These are phyloP conservation scores for Biscogniauxia sp. DNA, from an alignment of 2,329 filamentous ascomycete genomes.

Conservation along the genomic window DNA sequence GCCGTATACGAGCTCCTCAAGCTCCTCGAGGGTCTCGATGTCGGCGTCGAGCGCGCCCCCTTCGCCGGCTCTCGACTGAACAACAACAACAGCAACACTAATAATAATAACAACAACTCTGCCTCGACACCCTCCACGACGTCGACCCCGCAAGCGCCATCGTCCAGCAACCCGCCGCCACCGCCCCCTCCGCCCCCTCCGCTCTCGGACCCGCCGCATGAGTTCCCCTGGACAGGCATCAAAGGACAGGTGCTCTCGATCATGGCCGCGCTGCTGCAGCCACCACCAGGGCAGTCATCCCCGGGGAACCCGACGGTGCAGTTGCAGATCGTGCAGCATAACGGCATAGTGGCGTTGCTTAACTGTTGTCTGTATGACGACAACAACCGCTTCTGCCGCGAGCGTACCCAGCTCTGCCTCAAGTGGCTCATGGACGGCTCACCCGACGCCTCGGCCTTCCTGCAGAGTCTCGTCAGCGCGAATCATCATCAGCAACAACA, in stretches of 20 bases:
- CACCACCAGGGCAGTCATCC: slow-evolving; percentile 60
- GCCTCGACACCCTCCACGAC: slow-evolving; percentile 23
- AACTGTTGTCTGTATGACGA: slow-evolving; percentile 91
- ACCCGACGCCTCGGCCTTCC: slow-evolving; percentile 68
- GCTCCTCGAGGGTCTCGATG: slow-evolving; percentile 81
- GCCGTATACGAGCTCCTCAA: slow-evolving; percentile 85
- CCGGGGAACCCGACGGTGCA: slow-evolving; percentile 75
- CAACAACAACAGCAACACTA: slow-evolving; percentile 14
- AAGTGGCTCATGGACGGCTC: slow-evolving; percentile 79
- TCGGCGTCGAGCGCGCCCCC: slow-evolving; percentile 79
- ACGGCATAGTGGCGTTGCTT: slow-evolving; percentile 82
- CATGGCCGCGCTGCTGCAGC: slow-evolving; percentile 84
- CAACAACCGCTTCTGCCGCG: slow-evolving; percentile 90
- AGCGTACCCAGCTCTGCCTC: slow-evolving; percentile 85
- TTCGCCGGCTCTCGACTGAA: slow-evolving; percentile 46
- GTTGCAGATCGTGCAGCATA: slow-evolving; percentile 79
- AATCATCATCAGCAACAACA: slow-evolving; percentile 20
- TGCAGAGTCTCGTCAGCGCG: slow-evolving; percentile 57
- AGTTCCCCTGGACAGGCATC: slow-evolving; percentile 69
- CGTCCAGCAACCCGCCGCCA: slow-evolving; percentile 37
- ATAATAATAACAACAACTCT: slow-evolving; percentile 13
- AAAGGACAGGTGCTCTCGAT: slow-evolving; percentile 93
- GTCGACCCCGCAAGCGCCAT: slow-evolving; percentile 28
- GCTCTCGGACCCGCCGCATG: slow-evolving; percentile 62
- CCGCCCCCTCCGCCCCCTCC: slow-evolving; percentile 45